Evolutionary conservation across 805 yeast genomes (phyloP), one percentile per base, ranked within the genome.

Genomic region (Priceomyces melissophilus): DNA sequence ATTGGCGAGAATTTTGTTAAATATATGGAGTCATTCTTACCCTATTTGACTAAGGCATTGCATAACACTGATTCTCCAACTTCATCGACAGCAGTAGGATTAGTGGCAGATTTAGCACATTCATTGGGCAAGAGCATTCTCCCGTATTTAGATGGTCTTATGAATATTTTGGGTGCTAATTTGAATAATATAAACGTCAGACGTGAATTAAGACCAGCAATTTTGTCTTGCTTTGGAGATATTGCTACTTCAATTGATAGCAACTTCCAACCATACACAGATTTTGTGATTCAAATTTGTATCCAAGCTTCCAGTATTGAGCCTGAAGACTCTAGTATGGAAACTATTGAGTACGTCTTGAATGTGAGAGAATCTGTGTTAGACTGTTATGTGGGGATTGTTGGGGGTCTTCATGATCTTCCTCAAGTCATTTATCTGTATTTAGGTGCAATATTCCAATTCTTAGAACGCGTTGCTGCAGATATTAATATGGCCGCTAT

Each of bases 311-410:
- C 82, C 51, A 66, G 66, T 32, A 61, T 79, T 27, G 77, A 75
- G 45, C 81, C 85, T 0, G 85, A 80, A 46, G 91, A 84, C 50
- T 65, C 75, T 32, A 72, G 89, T 8, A 57, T 79, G 32, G 98
- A 93, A 46, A 77, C 88, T 13, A 71, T 81, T 42, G 96, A 90
- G 46, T 87, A 87, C 54, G 75, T 83, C 27, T 67, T 78, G 45
- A 73, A 71, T 36, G 79, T 93, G 35, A 81, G 83, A 50, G 96
- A 88, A 64, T 75, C 98, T 4, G 91, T 90, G n/a, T 73, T 93
- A 52, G 98, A 93, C 62, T 89, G 96, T 30, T 93, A 88, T 59
- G 96, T 90, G 28, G 99, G 99, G 46, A 82, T 93, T 37, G 88
- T 91, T 43, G 89, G 95, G 37, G 97, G 98, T n/a, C 64, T 87